Base-by-base conservation (phyloP, 805 yeast species). In the Nematodospora valgi region DNA sequence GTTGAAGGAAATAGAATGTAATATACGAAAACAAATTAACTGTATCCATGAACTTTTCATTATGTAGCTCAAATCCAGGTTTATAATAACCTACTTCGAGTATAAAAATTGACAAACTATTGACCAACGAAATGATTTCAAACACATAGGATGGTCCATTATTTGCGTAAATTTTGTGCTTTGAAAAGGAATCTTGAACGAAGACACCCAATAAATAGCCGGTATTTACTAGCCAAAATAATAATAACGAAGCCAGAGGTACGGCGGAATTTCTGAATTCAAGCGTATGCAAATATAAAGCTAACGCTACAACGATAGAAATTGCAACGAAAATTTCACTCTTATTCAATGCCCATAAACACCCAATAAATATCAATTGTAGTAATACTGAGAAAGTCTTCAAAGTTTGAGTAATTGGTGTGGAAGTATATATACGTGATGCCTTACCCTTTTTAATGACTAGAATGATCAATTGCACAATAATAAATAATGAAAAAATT, bases 231-330 rank as follows among this genome's bases (percentile, higher is more conserved):
- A 38, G 15, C 78, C 78, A 73, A 43, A 54, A 72, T 13, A 66
- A 41, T 7, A 70, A 46, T 16, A 68, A 42, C 0, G 70, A 54
- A 2, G 66, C 70, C 19, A 54, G 49, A 10, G 70, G 69, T 2
- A 62, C 50, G 0, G 63, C 46, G 1, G 60, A 54, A 30, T 64
- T 57, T 29, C 67, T 58, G 6, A 64, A 58, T 42, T 77, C 82
- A 12, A 71, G 38, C 6, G 57, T 36, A 27, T 72, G 73, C 9
- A 76, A 47, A 0, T 78, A 78, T 1, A 65, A 29, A 2, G 70
- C 57, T 3, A 66, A 7, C 13, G 35, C 23, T 4, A 26, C 18
- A 3, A 39, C 35, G 10, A 41, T 29, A 11, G 32, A 13, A 3
- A 32, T 17, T n/a, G 29, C 25, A 10, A 39, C n/a, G 20, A 44